phyloP scores from a whole-genome alignment of 176 grass and related monocot species.

The Coix lacrymajobi region DNA sequence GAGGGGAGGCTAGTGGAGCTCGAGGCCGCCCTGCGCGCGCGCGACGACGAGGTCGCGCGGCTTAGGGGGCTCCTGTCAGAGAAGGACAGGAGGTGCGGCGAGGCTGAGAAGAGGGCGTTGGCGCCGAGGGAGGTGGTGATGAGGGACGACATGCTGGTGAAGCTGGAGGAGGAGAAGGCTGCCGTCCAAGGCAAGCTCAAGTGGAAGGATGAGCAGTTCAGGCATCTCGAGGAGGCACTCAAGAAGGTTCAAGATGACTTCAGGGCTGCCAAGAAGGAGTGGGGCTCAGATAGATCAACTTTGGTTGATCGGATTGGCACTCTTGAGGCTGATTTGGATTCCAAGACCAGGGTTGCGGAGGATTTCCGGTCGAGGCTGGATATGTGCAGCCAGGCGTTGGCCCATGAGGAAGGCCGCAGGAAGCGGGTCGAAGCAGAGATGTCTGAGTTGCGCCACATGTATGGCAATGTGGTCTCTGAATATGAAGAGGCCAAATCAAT shows the following conservation, averaged over 20 bases:
- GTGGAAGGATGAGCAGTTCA: slow-evolving; percentile 84
- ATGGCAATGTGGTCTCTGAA: slow-evolving; percentile 52
- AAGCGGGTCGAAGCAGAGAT: slow-evolving; percentile 65
- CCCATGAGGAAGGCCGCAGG: slow-evolving; percentile 76
- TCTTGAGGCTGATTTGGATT: slow-evolving; percentile 50
- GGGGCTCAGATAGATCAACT: slow-evolving; percentile 44
- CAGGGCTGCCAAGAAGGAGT: slow-evolving; percentile 42
- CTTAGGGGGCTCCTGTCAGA: slow-evolving; percentile 42
- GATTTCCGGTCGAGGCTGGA: slow-evolving; percentile 51
- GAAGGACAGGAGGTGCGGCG: slow-evolving; percentile 50
- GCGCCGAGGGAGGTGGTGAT: slow-evolving; percentile 44
- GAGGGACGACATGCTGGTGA: slow-evolving; percentile 56
- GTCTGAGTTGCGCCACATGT: slow-evolving; percentile 41
- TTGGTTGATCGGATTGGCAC: slow-evolving; percentile 51
- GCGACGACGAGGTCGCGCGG: slow-evolving; percentile 42
- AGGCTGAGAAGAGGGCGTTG: slow-evolving; percentile 47
- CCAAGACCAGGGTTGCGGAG: slow-evolving; percentile 47
- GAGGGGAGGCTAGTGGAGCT: slow-evolving; percentile 41
- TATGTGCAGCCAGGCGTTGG: slow-evolving; percentile 70
- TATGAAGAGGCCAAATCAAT: slow-evolving; percentile 67
- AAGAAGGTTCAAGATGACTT: slow-evolving; percentile 60
- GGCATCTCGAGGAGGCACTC: slow-evolving; percentile 82
- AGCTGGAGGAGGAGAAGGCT: slow-evolving; percentile 69
- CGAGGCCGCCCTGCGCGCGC: slow-evolving; percentile 28
- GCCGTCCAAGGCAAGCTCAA: slow-evolving; percentile 54